phyloP scores from a whole-genome alignment of 805 yeast genomes.

The Teunomyces gatunensis region DNA sequence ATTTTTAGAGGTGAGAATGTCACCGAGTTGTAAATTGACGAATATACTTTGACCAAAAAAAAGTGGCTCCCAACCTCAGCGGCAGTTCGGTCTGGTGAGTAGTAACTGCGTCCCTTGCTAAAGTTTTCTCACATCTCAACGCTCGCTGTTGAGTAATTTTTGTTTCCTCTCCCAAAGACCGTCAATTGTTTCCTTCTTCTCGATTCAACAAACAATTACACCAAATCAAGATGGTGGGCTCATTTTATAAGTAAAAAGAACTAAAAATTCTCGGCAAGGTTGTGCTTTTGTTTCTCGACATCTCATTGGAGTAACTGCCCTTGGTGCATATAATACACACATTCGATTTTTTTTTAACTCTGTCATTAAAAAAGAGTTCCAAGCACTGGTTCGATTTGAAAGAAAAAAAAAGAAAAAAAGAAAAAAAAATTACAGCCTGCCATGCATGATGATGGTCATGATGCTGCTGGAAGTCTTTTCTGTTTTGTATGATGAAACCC shows the following conservation, averaged over 20 bases:
- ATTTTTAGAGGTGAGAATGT: too few species aligned
- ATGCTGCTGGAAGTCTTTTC: too few species aligned
- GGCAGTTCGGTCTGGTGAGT: too few species aligned
- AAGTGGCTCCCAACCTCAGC: too few species aligned
- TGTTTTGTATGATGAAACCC: too few species aligned
- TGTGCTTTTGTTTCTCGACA: neutral
- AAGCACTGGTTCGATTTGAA: neutral
- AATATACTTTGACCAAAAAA: too few species aligned
- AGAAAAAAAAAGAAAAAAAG: neutral
- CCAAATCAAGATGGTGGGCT: neutral
- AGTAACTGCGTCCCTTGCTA: too few species aligned
- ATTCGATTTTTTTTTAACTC: neutral
- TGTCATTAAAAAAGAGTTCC: neutral
- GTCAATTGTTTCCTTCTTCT: neutral
- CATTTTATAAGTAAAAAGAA: neutral
- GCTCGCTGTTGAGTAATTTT: neutral
- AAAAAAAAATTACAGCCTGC: neutral
- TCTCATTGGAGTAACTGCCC: too few species aligned
- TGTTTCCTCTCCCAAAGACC: neutral
- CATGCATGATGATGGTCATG: neutral
- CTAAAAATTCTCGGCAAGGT: neutral
- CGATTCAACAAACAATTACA: neutral
- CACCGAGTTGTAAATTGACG: too few species aligned
- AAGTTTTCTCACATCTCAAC: too few species aligned
- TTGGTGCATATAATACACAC: too few species aligned